Conservation (phyloP, 75 land plant species). For the Chamaecyparis obtusa region DNA sequence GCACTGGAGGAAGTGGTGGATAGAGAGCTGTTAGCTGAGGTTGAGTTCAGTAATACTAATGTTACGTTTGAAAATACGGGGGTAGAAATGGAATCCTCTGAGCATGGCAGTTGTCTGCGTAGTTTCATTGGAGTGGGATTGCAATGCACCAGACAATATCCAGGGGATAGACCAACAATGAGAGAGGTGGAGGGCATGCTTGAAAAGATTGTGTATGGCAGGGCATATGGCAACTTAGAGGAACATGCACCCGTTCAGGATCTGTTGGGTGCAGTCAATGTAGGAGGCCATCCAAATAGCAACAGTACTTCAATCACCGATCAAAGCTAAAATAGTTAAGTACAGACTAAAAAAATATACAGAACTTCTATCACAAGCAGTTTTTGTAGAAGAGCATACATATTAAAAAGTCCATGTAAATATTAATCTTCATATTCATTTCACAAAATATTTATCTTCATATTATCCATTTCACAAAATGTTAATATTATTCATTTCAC, state of each 20-base stretch:
- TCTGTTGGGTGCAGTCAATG: neutral
- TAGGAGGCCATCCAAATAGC: neutral
- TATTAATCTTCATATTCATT: too few relatives aligned
- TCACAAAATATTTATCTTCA: too few relatives aligned
- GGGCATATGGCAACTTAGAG: neutral
- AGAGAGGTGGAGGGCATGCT: constrained; percentile 30
- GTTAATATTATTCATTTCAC: too few relatives aligned
- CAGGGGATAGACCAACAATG: constrained; percentile 31
- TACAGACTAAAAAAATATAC: neutral
- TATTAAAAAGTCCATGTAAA: too few relatives aligned
- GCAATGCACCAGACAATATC: constrained; percentile 29
- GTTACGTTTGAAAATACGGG: neutral
- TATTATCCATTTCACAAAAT: too few relatives aligned
- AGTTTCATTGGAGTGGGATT: constrained; percentile 30
- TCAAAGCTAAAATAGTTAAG: neutral
- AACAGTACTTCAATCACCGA: neutral
- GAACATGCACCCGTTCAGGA: neutral
- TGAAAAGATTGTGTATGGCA: neutral
- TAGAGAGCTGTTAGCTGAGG: constrained; percentile 20
- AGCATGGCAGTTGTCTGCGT: constrained; percentile 34
- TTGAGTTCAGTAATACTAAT: too few relatives aligned
- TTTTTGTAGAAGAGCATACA: too few relatives aligned
- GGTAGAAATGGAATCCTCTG: constrained; percentile 8
- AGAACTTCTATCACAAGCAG: too few relatives aligned
- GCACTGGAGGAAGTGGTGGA: neutral